Percentiles rank a stretch among this genome's conserved stretches.
phyloP scores from a whole-genome alignment of 306 rosid genomes.

The Aeschynomene evenia region DNA sequence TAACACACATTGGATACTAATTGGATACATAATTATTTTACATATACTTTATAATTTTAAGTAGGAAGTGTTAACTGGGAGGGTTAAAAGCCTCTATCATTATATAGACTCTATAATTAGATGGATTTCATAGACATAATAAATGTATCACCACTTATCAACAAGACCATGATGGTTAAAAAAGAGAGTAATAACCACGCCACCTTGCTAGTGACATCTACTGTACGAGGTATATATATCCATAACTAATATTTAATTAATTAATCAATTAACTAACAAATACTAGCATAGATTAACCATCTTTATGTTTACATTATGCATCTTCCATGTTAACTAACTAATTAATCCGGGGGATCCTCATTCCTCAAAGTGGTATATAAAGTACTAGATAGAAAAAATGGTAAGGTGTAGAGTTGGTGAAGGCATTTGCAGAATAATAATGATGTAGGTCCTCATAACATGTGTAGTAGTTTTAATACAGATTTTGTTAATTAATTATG shows the following conservation, averaged over 20 bases:
- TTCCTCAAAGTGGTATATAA: background rate
- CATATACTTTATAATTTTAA: too few species aligned
- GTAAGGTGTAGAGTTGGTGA: constrained; percentile 37
- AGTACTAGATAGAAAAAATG: too few species aligned
- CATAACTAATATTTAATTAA: too few species aligned
- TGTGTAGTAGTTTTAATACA: constrained; percentile 17
- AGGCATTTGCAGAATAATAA: constrained; percentile 25
- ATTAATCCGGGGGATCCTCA: background rate
- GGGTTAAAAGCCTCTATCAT: background rate
- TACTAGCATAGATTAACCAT: background rate
- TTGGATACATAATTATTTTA: too few species aligned
- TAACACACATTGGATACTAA: too few species aligned
- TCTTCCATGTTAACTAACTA: background rate
- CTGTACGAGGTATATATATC: constrained; percentile 31
- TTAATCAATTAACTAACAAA: constrained; percentile 5
- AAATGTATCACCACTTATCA: constrained; percentile 12
- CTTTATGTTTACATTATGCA: constrained; percentile 23
- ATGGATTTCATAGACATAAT: constrained; percentile 30
- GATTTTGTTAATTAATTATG: background rate
- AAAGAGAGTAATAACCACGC: constrained; percentile 36
- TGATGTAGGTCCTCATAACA: constrained; percentile 37
- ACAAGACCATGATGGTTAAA: constrained; percentile 17
- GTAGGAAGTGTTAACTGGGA: background rate
- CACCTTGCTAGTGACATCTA: constrained; percentile 15
- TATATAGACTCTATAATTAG: constrained; percentile 24